Evolutionary conservation across 371 early-diverging fungal genomes (phyloP).

Genomic region (Choanephora cucurbitarum): DNA sequence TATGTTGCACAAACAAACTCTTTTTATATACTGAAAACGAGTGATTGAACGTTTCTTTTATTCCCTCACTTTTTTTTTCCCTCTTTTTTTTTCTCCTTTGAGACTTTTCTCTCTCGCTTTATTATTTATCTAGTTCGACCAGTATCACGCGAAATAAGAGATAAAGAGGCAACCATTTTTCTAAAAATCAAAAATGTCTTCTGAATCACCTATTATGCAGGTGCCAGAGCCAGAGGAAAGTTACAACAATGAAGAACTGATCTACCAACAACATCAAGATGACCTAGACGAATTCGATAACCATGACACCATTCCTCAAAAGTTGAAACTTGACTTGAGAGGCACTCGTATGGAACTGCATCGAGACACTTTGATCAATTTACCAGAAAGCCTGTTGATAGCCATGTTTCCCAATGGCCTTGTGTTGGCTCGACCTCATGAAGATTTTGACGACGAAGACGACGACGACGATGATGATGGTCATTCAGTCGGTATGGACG

Average conservation of each 20-base stretch:
- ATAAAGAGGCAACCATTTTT: too few species aligned
- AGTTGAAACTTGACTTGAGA: slow-evolving; percentile 63
- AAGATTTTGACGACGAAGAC: slow-evolving; percentile 43
- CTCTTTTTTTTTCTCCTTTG: neutral
- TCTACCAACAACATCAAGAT: slow-evolving; percentile 17
- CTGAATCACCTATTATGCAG: neutral
- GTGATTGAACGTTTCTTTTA: neutral
- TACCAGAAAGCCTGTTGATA: slow-evolving; percentile 72
- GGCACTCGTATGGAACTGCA: slow-evolving; percentile 70
- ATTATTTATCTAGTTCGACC: too few species aligned
- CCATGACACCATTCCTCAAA: slow-evolving; percentile 54
- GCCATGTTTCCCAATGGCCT: slow-evolving; percentile 81
- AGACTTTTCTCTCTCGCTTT: too few species aligned
- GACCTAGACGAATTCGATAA: slow-evolving; percentile 33
- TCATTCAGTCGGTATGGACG: slow-evolving; percentile 48
- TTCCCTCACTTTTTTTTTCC: neutral
- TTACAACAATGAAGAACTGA: neutral
- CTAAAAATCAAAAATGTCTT: neutral
- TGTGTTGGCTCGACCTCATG: slow-evolving; percentile 49
- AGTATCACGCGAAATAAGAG: too few species aligned
- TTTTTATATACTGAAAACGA: neutral
- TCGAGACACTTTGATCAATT: slow-evolving; percentile 64
- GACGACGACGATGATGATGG: slow-evolving; percentile 39
- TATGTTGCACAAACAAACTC: neutral
- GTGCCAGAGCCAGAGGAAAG: neutral